Evolutionary conservation across 2,329 filamentous ascomycete species (phyloP), one percentile per base, ranked within the genome.

Genomic region (Bertia moriformis): DNA sequence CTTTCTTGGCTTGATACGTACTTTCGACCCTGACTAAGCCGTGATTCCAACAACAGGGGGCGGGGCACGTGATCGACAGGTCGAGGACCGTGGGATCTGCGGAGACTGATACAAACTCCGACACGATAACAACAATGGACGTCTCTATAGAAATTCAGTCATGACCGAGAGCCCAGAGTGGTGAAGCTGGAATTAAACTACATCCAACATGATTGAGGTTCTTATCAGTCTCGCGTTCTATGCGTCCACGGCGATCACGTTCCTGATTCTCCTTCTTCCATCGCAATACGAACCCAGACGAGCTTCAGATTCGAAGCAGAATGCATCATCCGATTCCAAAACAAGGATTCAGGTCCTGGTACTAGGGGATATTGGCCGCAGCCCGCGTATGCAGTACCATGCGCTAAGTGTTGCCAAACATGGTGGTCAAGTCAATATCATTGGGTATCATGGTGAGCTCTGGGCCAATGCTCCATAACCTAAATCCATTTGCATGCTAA

Each of bases 341-440:
- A 59, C 63, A 24, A 70, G 67, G 1, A 71, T 89, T 33, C 86
- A 94, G 58, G 75, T 98, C 39, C 69, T 98, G 14, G 91, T 98
- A 14, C 71, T 98, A 19, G 91, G 91, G 35, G 91, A 98, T 53
- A 88, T 98, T 55, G 91, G 91, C 29, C 77, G 88, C 36, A 96
- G 89, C 55, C 91, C 91, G 38, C 85, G 91, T 41, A 98, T 98
- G 89, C 88, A 96, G 54, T 96, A 98, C 51, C 91, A 98, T 69
- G 89, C 89, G 15, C 66, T 94, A 48, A 96, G 89, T 55, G 78
- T 96, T 51, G 85, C 86, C 30, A 83, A 79, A 50, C 78, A 87
- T 52, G 85, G 85, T 18, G 81, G 78, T 4, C 69, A 70, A 22
- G 89, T 95, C 15, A 78, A 89, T 54, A 63, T 98, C 12, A 79